Evolutionary conservation across 2,329 filamentous ascomycete genomes (phyloP).

Genomic region (Penicillium thymicola): DNA sequence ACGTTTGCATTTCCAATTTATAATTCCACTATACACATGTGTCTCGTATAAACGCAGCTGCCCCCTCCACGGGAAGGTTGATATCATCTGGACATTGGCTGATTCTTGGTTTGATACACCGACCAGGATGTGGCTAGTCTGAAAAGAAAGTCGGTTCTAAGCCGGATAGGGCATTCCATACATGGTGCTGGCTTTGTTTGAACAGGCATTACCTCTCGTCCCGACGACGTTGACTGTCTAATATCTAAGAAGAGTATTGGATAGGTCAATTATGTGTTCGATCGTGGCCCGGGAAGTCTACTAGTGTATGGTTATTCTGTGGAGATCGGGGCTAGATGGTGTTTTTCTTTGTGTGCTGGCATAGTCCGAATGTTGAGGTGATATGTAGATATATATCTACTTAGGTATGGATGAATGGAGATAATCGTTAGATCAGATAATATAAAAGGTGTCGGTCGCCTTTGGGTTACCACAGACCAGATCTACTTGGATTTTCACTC

Average conservation of each 20-base stretch:
- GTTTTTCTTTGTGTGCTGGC: slow-evolving; percentile 4
- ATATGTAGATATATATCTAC: neutral
- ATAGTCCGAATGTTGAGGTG: neutral
- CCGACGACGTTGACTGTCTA: neutral
- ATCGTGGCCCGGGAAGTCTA: neutral
- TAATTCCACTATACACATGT: neutral
- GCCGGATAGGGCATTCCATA: neutral
- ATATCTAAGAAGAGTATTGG: neutral
- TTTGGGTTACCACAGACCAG: neutral
- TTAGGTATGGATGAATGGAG: neutral
- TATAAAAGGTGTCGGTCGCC: neutral
- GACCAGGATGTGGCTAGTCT: neutral
- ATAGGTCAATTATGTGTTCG: neutral
- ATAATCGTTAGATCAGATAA: neutral
- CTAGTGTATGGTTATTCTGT: neutral
- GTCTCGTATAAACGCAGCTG: neutral
- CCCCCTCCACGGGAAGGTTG: neutral
- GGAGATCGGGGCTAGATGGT: neutral
- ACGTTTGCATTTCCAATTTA: neutral
- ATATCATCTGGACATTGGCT: neutral
- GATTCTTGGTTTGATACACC: neutral
- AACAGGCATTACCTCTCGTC: neutral
- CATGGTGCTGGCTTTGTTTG: slow-evolving; percentile 1
- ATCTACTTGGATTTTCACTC: neutral
- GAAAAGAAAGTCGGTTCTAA: neutral